Base-by-base conservation (phyloP, 371 early-diverging fungal species). In the Mortierella sp. region DNA sequence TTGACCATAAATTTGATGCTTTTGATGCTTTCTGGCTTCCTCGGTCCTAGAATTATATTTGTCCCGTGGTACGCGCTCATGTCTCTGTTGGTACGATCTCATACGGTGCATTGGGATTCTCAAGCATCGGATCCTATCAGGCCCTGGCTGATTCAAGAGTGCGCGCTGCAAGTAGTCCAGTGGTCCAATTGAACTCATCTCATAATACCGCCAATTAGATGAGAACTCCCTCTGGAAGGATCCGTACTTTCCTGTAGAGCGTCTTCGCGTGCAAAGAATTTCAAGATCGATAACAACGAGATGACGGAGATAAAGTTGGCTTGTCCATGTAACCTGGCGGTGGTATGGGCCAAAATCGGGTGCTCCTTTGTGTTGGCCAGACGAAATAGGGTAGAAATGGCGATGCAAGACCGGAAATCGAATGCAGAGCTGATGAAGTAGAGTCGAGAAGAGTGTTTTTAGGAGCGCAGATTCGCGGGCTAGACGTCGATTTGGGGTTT, bases 71-170 rank as follows among this genome's bases (percentile, higher is more conserved):
- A 37, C 54, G 16, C 78, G 70, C 16, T 78, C 73, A 14, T 78
- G 78, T 30, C 62, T 32, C 37, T 57, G 65, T 43, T 66, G 78
- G 47, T 60, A 78, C 5, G 78, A 73, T 39, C 59, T 58, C 61
- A 73, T 37, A n/a, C 78, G 73, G 59, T 73, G 73, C 11, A 43
- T 51, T 16, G 78, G 78, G 39, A 78, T 70, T 43, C 78, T 61
- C 32, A 78, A 43, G 22, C 64, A 59, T 12, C 30, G 49, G 52
- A 78, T 70, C 40, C 65, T 64, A 9, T 70, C 78, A 2, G 73
- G 52, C 1, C 70, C 72, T 0, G 64, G 70, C 24, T 51, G 60
- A 22, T 64, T 68, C 67, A 73, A 59, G 1, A 78, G 9, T 8
- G 59, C 61, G 3, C 78, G 69, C 60, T 73, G 73, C 52, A 78